Evolutionary conservation across 371 early-diverging fungal genomes (phyloP), one percentile per base, ranked within the genome.

Genomic region (Mucor velutinosus): DNA sequence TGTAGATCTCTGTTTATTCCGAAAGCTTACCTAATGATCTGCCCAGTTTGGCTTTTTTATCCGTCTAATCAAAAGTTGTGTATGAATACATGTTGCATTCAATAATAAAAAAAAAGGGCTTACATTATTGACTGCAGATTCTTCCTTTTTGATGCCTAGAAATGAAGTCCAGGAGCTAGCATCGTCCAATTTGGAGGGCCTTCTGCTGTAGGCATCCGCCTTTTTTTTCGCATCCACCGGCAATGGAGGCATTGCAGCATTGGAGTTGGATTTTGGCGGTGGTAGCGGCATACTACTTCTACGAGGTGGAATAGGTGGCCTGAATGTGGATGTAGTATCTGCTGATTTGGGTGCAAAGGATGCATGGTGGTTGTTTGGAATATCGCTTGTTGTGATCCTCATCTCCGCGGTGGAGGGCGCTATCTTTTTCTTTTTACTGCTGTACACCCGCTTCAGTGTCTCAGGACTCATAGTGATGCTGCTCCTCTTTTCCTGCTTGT

Each of bases 211-310:
- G 6, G 29, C 55, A n/a, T 14, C 29, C 8, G 58, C 29, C 21
- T 49, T 57, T 32, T 62, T 43, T 43, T 60, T 60, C 11, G 64
- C 47, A 21, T 65, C 49, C 0, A 30, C 29, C 3, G 60, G 62
- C 17, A 58, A 43, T 39, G 53, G 45, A 21, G 62, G 56, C 12
- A 43, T 10, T 12, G 17, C 19, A 10, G 23, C 41, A 21, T 45
- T n/a, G 10, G 25, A 33, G 8, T 12, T 7, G 7, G 2, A 11
- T 23, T 55, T 62, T 30, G 62, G 29, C 0, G 32, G 37, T 3
- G 51, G 60, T 21, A 63, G 43, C n/a, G 73, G 73, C 66, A 73
- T 69, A 37, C 73, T 73, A 25, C 69, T 73, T 37, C 60, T 57
- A 14, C 69, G 62, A 25, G 73, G 69, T 2, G 73, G 73, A 35